A percentile compares a stretch with the other conserved stretches of the same genome.
Conservation (phyloP, 2,329 filamentous ascomycete genomes). For the Claviceps fusiformis region DNA sequence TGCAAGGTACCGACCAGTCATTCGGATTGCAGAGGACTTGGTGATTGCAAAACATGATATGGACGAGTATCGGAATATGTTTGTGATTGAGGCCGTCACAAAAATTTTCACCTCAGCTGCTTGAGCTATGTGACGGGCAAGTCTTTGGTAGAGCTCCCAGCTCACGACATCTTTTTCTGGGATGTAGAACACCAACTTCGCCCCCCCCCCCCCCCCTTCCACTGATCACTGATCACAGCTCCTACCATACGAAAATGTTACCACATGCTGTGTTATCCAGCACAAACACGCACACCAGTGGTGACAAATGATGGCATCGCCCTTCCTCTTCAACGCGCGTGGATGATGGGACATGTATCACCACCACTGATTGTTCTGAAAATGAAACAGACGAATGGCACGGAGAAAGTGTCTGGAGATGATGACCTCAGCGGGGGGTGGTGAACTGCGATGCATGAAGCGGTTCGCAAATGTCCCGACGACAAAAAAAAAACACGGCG, state of each 20-base stretch:
- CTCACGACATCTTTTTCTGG: not conserved
- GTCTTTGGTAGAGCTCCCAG: too few species aligned
- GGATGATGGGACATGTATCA: not conserved
- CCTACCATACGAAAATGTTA: not conserved
- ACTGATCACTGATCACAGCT: not conserved
- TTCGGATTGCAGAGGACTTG: not conserved
- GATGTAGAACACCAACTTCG: too few species aligned
- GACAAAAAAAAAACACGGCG: not conserved
- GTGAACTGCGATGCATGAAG: not conserved
- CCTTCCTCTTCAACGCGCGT: not conserved
- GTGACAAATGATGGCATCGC: not conserved
- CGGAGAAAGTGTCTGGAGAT: not conserved
- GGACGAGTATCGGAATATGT: not conserved
- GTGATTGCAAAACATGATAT: not conserved
- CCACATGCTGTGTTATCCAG: not conserved
- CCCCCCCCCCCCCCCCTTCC: not conserved
- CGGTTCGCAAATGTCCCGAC: not conserved
- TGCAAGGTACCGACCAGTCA: slow-evolving; percentile 1
- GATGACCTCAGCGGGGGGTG: not conserved
- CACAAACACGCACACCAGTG: not conserved
- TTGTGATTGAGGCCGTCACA: not conserved
- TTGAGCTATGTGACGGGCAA: not conserved
- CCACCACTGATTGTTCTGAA: not conserved
- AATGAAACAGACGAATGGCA: not conserved
- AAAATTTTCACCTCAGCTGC: not conserved